Base-by-base conservation (phyloP, 306 rosid genomes). In the Casuarina equisetifolia region DNA sequence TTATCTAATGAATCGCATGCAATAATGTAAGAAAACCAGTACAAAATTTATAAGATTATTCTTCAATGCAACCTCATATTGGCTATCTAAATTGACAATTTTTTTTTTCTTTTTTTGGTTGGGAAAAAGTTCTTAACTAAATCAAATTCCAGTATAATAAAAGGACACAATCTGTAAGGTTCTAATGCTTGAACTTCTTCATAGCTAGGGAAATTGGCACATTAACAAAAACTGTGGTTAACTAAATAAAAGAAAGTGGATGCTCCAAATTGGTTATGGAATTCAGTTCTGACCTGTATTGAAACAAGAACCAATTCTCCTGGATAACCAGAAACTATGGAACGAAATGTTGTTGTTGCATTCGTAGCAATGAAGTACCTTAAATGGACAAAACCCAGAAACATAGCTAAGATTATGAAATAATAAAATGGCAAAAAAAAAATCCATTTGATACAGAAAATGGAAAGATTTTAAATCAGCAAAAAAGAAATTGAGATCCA, bases 341-440 rank as follows among this genome's bases (percentile, higher is more conserved):
- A 91, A 25, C 80, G 93, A 76, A 95, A 92, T 9, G 93, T 87
- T 42, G 98, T 88, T 7, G 98, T 92, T 50, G 98, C 98, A 87
- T 95, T 89, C 35, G 97, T 87, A 61, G 90, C 89, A 50, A 92
- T 57, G 69, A 92, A 92, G 85, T 89, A 76, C 89, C 98, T 92
- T 73, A 79, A 45, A 69, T 50, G 58, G 44, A 84, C 45, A 73
- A 88, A 74, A 80, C 59, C 64, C 79, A 48, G n/a, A 80, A 61
- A 6, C 20, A 45, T 81, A 73, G 78, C 0, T 48, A 49, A 70
- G 76, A 81, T 75, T 70, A 74, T 72, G 59, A 36, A 74, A 76
- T 57, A 36, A 78, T 72, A 57, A 2, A 42, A 64, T 25, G 32
- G 32, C 32, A 44, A 44, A 48, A 74, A 63, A 32, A 9, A 16